Evolutionary conservation across 768 basidiomycete species (phyloP).

Genomic region (Hortiboletus campestris): DNA sequence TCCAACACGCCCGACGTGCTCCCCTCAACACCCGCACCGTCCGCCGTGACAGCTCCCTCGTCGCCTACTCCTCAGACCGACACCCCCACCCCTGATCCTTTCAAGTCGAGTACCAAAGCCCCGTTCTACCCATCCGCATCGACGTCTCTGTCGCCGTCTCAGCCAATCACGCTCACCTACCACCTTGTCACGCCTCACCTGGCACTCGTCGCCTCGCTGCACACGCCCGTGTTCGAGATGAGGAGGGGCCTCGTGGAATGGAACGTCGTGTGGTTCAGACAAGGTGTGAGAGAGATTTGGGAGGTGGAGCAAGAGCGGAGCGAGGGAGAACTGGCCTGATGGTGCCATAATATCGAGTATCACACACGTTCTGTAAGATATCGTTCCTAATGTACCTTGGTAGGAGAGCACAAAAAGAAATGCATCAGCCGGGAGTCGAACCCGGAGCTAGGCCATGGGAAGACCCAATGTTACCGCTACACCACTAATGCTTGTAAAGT

Average conservation of each 20-base stretch:
- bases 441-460: conserved; percentile 70
- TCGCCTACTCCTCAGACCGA: not conserved
- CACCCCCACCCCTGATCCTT: not conserved
- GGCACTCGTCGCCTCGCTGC: conserved; percentile 69
- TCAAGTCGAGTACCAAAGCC: conserved; percentile 34
- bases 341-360: not conserved
- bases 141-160: conserved; percentile 55
- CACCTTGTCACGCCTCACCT: conserved; percentile 75
- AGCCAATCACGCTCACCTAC: conserved; percentile 75
- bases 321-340: conserved; percentile 18
- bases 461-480: conserved; percentile 88
- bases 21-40: conserved; percentile 13
- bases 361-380: not conserved
- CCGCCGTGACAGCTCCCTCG: not conserved
- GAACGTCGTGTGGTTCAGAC: conserved; percentile 83
- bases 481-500: conserved; percentile 43
- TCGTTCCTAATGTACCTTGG: not conserved
- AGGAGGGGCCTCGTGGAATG: conserved; percentile 78
- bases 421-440: conserved; percentile 60
- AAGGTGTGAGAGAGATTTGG: conserved; percentile 80
- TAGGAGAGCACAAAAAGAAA: not conserved
- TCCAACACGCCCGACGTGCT: conserved; percentile 14
- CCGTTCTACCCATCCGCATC: conserved; percentile 71
- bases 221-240: conserved; percentile 68
- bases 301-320: conserved; percentile 62